These are phyloP conservation scores for Epichloe sylvatica DNA, from an alignment of 2,329 filamentous ascomycete genomes.

Conservation along the genomic window DNA sequence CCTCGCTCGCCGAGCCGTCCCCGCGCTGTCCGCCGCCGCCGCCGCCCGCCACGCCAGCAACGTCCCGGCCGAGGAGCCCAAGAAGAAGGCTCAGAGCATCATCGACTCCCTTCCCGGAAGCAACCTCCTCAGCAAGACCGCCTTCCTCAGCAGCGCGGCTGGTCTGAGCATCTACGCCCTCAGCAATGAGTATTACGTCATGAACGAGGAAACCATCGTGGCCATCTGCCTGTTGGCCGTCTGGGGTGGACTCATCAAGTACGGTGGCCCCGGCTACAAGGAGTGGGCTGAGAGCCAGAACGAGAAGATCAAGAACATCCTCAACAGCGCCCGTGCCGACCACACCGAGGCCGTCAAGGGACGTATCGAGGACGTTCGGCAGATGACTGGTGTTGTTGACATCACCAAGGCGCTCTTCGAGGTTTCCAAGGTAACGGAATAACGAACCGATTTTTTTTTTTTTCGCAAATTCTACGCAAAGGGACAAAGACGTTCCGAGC, in stretches of 20 bases:
- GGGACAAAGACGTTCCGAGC: not conserved
- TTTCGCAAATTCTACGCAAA: not conserved
- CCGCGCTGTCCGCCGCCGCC: conserved; percentile 55
- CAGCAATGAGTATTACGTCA: conserved; percentile 98
- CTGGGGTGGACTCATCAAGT: conserved; percentile 86
- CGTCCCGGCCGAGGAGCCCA: conserved; percentile 75
- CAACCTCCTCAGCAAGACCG: conserved; percentile 87
- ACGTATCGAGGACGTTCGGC: conserved; percentile 86
- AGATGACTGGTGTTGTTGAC: conserved; percentile 87
- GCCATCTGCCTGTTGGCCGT: conserved; percentile 85
- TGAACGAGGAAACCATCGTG: conserved; percentile 97
- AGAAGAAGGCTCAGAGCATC: conserved; percentile 93
- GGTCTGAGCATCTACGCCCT: conserved; percentile 87
- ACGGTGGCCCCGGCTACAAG: conserved; percentile 79
- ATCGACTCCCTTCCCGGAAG: conserved; percentile 86
- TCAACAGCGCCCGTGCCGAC: conserved; percentile 86
- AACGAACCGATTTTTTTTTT: no score
- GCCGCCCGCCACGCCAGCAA: conserved; percentile 58
- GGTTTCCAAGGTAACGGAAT: conserved; percentile 71
- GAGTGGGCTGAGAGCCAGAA: conserved; percentile 84
- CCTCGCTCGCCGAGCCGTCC: conserved; percentile 59
- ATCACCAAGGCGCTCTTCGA: conserved; percentile 95
- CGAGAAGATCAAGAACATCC: conserved; percentile 84
- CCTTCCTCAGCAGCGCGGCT: conserved; percentile 85
- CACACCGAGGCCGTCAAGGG: conserved; percentile 92